These are phyloP conservation scores for Tylopilus rubrobrunneus DNA, from an alignment of 768 basidiomycete genomes.

Conservation along the genomic window DNA sequence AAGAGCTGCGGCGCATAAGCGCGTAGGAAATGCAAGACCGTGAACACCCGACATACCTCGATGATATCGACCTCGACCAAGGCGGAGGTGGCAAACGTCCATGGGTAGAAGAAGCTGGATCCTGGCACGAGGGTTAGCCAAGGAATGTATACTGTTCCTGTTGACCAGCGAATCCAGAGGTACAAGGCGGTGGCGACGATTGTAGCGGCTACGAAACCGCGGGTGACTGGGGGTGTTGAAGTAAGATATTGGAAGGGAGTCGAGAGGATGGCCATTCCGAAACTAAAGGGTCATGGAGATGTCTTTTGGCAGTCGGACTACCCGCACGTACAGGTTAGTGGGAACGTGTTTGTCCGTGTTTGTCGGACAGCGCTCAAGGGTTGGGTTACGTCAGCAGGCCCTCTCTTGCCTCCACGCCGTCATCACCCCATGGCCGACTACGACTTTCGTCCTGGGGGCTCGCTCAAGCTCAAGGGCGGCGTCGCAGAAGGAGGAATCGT, in stretches of 20 bases:
- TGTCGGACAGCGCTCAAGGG: slow-evolving; percentile 9
- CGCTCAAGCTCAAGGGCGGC: slow-evolving; percentile 86
- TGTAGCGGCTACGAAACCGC: slow-evolving; percentile 62
- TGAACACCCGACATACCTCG: slow-evolving; percentile 58
- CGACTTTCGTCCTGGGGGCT: slow-evolving; percentile 79
- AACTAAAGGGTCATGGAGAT: slow-evolving; percentile 11
- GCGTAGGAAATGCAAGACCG: neutral
- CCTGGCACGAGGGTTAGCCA: slow-evolving; percentile 84
- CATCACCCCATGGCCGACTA: slow-evolving; percentile 63
- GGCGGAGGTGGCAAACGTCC: slow-evolving; percentile 89
- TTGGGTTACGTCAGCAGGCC: slow-evolving; percentile 30
- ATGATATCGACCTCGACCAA: slow-evolving; percentile 80
- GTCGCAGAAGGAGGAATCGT: slow-evolving; percentile 74
- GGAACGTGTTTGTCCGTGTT: slow-evolving; percentile 25
- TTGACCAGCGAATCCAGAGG: slow-evolving; percentile 60
- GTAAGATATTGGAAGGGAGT: slow-evolving; percentile 65
- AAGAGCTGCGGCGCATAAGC: slow-evolving; percentile 53
- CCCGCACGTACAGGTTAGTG: neutral
- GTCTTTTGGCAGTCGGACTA: neutral
- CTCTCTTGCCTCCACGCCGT: slow-evolving; percentile 3
- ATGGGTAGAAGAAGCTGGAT: slow-evolving; percentile 77
- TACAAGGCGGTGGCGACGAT: slow-evolving; percentile 55
- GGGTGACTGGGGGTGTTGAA: slow-evolving; percentile 78
- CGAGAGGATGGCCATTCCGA: slow-evolving; percentile 68
- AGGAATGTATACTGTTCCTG: slow-evolving; percentile 42